Evolutionary conservation across 805 yeast species (phyloP).

Genomic region (Candida manassasensis): DNA sequence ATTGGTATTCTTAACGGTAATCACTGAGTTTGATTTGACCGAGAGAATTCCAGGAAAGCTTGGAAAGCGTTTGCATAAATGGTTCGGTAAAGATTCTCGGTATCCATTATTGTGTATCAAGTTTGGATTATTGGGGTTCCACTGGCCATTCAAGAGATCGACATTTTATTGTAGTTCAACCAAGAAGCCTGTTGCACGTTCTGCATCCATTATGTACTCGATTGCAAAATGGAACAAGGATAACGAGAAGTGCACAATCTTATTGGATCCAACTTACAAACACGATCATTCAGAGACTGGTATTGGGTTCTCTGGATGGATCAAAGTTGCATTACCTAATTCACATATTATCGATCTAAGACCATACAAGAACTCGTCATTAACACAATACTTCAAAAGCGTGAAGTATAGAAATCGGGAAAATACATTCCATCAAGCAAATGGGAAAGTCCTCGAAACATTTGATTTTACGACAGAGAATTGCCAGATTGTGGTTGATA

Average conservation of each 20-base stretch:
- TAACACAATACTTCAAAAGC: conserved; percentile 34
- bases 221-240: conserved; percentile 30
- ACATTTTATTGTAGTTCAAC: conserved; percentile 36
- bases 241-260: conserved; percentile 25
- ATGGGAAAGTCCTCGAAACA: conserved; percentile 32
- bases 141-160: conserved; percentile 42
- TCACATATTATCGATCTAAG: conserved; percentile 39
- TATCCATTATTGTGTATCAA: conserved; percentile 30
- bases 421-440: conserved; percentile 25
- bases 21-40: conserved; percentile 35
- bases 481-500: conserved; percentile 25
- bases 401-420: conserved; percentile 39
- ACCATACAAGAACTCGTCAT: conserved; percentile 24
- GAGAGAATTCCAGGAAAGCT: conserved; percentile 23
- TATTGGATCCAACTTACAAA: conserved; percentile 35
- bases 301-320: conserved; percentile 36
- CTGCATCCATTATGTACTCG: conserved; percentile 36
- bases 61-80: conserved; percentile 15
- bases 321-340: conserved; percentile 27
- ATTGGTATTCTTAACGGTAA: conserved; percentile 30
- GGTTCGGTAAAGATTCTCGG: conserved; percentile 26
- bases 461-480: conserved; percentile 25
- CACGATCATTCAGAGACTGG: conserved; percentile 28
- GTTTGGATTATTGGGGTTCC: conserved; percentile 39
- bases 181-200: conserved; percentile 35